These are phyloP conservation scores for Corinectria fuckeliana DNA, from an alignment of 2,329 filamentous ascomycete species.

Conservation along the genomic window DNA sequence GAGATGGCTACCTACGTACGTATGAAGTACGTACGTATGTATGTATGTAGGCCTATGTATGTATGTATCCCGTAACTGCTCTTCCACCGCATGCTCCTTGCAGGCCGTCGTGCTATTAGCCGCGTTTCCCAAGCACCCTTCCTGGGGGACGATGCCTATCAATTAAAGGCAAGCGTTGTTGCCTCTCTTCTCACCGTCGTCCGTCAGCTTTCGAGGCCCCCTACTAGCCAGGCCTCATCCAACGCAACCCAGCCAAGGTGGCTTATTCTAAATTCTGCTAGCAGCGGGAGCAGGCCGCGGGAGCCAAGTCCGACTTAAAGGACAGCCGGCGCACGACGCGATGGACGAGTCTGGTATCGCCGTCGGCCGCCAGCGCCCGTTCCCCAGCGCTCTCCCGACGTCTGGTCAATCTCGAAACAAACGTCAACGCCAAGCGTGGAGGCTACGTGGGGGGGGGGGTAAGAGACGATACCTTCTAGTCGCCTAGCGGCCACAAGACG, in stretches of 20 bases:
- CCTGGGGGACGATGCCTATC: background rate
- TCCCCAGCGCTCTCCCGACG: background rate
- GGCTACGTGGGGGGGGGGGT: slow-evolving; percentile 11
- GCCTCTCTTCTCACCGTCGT: slow-evolving; percentile 21
- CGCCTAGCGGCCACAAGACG: background rate
- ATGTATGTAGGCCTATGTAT: too few relatives aligned
- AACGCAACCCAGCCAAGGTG: slow-evolving; percentile 1
- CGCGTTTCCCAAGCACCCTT: slow-evolving; percentile 11
- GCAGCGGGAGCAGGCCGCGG: background rate
- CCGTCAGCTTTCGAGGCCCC: background rate
- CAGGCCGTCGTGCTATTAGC: background rate
- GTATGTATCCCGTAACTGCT: too few relatives aligned
- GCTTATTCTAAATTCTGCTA: too few relatives aligned
- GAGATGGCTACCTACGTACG: too few relatives aligned
- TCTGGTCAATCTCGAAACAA: background rate
- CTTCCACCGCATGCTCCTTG: background rate
- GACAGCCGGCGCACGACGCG: background rate
- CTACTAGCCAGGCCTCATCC: background rate
- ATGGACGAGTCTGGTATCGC: slow-evolving; percentile 1
- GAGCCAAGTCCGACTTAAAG: slow-evolving; percentile 1
- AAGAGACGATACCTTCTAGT: slow-evolving; percentile 30
- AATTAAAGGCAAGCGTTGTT: slow-evolving; percentile 23
- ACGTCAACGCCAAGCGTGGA: background rate
- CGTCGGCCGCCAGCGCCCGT: background rate
- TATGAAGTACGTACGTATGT: too few relatives aligned